Conservation (phyloP, 1,139 yeast genomes). For the Scheffersomyces parashehatae region DNA sequence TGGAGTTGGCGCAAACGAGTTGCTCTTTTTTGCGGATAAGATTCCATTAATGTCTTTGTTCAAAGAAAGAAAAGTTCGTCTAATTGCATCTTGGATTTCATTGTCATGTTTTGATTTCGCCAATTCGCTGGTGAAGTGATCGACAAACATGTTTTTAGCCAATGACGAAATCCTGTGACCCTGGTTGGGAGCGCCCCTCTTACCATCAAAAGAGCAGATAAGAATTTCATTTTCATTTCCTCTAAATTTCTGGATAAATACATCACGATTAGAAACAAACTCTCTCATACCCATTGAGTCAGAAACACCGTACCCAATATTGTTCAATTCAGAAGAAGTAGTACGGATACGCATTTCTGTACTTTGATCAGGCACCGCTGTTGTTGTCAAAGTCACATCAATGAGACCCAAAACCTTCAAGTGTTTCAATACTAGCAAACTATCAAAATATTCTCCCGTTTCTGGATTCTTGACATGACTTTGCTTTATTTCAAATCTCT, state of each 20-base stretch:
- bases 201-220: constrained; percentile 87
- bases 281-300: constrained; percentile 78
- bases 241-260: constrained; percentile 83
- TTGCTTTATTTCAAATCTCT: constrained; percentile 82
- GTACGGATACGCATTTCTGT: constrained; percentile 86
- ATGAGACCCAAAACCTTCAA: constrained; percentile 80
- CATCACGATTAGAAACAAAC: constrained; percentile 73
- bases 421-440: constrained; percentile 71
- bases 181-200: constrained; percentile 52
- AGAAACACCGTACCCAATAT: constrained; percentile 86
- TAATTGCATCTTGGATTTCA: constrained; percentile 63
- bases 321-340: constrained; percentile 80
- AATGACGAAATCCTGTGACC: constrained; percentile 75
- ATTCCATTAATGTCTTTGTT: constrained; percentile 71
- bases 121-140: constrained; percentile 64
- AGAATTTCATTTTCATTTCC: constrained; percentile 75
- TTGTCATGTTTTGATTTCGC: constrained; percentile 45
- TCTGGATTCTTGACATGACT: constrained; percentile 51
- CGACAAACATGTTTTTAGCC: constrained; percentile 71
- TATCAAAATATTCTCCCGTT: constrained; percentile 62
- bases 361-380: constrained; percentile 84
- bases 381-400: constrained; percentile 90
- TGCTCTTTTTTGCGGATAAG: constrained; percentile 36
- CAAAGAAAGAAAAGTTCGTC: constrained; percentile 75
- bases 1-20: constrained; percentile 24